A percentile compares a stretch with the other conserved stretches of the same genome.
Conservation (phyloP, 2,329 filamentous ascomycete genomes). For the Zarea fungicola region DNA sequence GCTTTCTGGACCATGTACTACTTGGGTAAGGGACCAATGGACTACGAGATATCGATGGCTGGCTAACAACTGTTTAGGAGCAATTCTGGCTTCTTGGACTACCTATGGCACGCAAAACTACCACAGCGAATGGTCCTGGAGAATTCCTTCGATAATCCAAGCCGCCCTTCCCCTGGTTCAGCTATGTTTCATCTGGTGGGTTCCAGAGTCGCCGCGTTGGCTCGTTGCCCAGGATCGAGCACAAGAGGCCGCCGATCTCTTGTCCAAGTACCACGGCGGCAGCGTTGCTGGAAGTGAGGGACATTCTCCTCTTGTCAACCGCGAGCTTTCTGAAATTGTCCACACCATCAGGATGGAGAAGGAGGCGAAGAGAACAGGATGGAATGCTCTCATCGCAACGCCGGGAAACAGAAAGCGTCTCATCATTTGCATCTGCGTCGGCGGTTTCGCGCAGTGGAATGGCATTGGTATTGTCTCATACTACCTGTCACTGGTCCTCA, state of each 20-base stretch:
- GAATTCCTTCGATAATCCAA: conserved; percentile 61
- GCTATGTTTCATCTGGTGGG: conserved; percentile 58
- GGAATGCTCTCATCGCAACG: conserved; percentile 59
- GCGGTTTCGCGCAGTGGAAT: conserved; percentile 63
- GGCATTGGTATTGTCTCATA: conserved; percentile 60
- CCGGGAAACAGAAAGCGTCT: conserved; percentile 61
- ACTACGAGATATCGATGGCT: no score
- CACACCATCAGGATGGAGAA: conserved; percentile 57
- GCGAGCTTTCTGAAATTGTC: conserved; percentile 62
- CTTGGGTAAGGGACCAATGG: no score
- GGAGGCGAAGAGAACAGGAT: conserved; percentile 40
- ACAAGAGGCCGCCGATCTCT: conserved; percentile 55
- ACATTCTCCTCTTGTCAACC: conserved; percentile 49
- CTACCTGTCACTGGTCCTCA: conserved; percentile 22
- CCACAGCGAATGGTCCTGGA: conserved; percentile 59
- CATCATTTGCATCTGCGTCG: conserved; percentile 56
- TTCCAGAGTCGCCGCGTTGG: conserved; percentile 65
- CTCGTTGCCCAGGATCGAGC: conserved; percentile 58
- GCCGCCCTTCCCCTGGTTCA: conserved; percentile 57
- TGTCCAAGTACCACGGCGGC: conserved; percentile 60
- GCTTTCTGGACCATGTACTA: no score
- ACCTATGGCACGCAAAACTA: conserved; percentile 49
- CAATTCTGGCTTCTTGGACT: background rate
- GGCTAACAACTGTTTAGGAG: no score
- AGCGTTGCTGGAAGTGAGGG: conserved; percentile 46